phyloP scores from a whole-genome alignment of 352 stramenopile species.

The Phytopythium vexans region DNA sequence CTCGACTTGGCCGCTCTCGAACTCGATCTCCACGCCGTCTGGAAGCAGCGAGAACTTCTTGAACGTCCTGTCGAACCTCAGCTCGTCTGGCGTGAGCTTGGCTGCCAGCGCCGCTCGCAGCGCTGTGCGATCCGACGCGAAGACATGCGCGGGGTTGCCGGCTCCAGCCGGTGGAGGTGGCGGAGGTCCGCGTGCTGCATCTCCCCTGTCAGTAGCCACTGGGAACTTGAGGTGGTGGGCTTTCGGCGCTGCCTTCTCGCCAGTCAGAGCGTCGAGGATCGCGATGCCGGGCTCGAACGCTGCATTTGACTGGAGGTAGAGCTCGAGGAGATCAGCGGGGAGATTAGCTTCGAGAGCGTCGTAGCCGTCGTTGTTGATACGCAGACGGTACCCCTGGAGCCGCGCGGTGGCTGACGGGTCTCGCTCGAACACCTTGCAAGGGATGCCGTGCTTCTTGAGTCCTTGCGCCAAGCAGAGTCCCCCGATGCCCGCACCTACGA shows the following conservation, averaged over 20 bases:
- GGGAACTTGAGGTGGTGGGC: constrained; percentile 16
- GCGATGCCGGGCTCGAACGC: constrained; percentile 50
- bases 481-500: constrained; percentile 54
- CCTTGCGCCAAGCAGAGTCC: constrained; percentile 60
- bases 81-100: constrained; percentile 45
- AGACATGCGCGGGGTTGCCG: constrained; percentile 22
- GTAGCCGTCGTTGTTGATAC: constrained; percentile 55
- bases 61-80: constrained; percentile 55
- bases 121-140: constrained; percentile 36
- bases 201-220: too few species aligned
- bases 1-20: constrained; percentile 46
- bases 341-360: constrained; percentile 48
- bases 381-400: constrained; percentile 52
- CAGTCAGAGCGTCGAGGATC: constrained; percentile 41
- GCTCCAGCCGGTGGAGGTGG: background rate
- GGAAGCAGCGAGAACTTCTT: constrained; percentile 37
- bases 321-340: constrained; percentile 38
- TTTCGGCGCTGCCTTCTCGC: constrained; percentile 9
- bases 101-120: constrained; percentile 34
- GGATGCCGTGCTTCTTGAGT: constrained; percentile 58
- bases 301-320: constrained; percentile 46
- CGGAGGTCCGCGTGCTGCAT: too few species aligned
- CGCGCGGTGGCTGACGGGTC: constrained; percentile 57
- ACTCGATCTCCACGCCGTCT: constrained; percentile 43
- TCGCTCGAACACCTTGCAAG: constrained; percentile 65